A percentile compares a stretch with the other conserved stretches of the same genome.
Conservation (phyloP, 1,284 basidiomycete genomes). For the Mrakiaceae sp. region DNA sequence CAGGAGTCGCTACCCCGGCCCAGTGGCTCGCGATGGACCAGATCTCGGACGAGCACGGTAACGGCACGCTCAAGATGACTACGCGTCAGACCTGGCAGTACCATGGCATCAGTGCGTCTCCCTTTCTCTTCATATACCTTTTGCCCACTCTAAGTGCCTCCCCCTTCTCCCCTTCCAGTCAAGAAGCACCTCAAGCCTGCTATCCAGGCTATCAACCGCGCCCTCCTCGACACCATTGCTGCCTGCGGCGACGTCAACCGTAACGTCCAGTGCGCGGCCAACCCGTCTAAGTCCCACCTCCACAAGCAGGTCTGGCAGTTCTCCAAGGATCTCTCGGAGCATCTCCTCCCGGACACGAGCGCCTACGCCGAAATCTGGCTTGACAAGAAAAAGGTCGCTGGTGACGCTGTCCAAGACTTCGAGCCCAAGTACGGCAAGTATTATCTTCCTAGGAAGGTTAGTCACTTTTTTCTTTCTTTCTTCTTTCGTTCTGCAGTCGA, state of each 20-base stretch:
- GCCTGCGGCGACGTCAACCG: conserved; percentile 95
- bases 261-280: conserved; percentile 86
- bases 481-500: neutral
- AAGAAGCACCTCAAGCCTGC: conserved; percentile 92
- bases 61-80: conserved; percentile 91
- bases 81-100: conserved; percentile 99
- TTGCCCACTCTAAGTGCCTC: neutral
- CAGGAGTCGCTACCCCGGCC: conserved; percentile 77
- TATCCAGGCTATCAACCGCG: conserved; percentile 91
- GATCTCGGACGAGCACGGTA: conserved; percentile 90
- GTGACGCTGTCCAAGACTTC: conserved; percentile 81
- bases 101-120: conserved; percentile 59
- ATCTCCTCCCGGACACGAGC: conserved; percentile 77
- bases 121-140: neutral
- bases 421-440: conserved; percentile 96
- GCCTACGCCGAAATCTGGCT: conserved; percentile 99
- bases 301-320: conserved; percentile 80
- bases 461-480: conserved; percentile 17
- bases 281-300: conserved; percentile 73
- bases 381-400: conserved; percentile 86
- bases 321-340: conserved; percentile 72
- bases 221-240: conserved; percentile 86
- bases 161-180: conserved; percentile 37
- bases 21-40: conserved; percentile 96
- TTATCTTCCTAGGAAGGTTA: conserved; percentile 85